Conservation (phyloP, 2,329 filamentous ascomycete species). For the Tolypocladium sp. region DNA sequence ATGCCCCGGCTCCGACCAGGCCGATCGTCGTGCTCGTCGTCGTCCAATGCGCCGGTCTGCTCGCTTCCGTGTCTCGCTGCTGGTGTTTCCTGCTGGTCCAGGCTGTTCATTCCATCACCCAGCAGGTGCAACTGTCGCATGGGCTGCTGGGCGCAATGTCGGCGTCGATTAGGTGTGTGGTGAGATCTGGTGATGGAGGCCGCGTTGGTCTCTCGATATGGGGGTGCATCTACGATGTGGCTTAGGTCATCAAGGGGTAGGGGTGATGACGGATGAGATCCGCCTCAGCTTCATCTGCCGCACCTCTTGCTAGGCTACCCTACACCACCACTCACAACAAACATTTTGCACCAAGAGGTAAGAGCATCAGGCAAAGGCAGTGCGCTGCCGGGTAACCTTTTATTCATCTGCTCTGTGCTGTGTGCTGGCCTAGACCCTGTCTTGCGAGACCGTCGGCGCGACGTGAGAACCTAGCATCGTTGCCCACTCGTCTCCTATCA, state of each 20-base stretch:
- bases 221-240: not conserved
- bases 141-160: not conserved
- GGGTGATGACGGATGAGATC: not conserved
- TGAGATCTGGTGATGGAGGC: not conserved
- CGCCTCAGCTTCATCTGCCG: not conserved
- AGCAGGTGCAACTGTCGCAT: not conserved
- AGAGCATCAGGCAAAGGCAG: too few relatives aligned
- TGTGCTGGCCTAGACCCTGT: too few relatives aligned
- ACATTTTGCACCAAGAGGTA: too few relatives aligned
- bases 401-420: too few relatives aligned
- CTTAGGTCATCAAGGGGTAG: slow-evolving; percentile 16
- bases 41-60: slow-evolving; percentile 6
- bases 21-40: slow-evolving; percentile 5
- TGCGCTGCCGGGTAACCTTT: too few relatives aligned
- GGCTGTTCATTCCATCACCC: not conserved
- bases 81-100: not conserved
- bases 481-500: too few relatives aligned
- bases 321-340: too few relatives aligned
- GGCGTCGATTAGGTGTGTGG: not conserved
- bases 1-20: slow-evolving; percentile 5
- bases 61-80: not conserved
- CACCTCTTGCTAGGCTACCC: not conserved
- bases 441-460: too few relatives aligned
- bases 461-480: too few relatives aligned
- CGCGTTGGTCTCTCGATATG: not conserved